These are phyloP conservation scores for Boletellus ananiceps DNA, from an alignment of 768 basidiomycete species.

Conservation along the genomic window DNA sequence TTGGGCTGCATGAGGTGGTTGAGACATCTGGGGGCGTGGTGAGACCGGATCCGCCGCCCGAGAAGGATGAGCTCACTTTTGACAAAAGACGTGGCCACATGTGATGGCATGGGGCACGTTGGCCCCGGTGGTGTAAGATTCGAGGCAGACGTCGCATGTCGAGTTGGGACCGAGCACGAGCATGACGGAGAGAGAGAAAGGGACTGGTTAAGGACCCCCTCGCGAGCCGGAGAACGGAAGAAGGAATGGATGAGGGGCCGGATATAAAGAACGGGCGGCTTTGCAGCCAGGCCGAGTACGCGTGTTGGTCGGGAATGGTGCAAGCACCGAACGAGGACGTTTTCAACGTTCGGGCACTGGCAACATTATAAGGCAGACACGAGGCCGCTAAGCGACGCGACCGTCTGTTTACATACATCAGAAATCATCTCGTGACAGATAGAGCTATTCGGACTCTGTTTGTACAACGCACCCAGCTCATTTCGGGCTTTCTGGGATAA, in stretches of 20 bases:
- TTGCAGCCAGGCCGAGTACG: constrained; percentile 25
- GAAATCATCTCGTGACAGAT: constrained; percentile 16
- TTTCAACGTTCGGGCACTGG: constrained; percentile 18
- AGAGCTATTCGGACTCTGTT: constrained; percentile 20
- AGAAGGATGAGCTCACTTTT: constrained; percentile 31
- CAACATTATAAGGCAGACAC: constrained; percentile 34
- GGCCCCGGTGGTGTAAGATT: constrained; percentile 48
- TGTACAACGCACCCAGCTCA: constrained; percentile 13
- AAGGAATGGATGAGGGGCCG: constrained; percentile 3
- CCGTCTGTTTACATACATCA: constrained; percentile 15
- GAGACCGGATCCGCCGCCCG: not conserved
- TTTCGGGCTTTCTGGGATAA: constrained; percentile 27
- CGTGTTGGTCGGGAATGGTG: constrained; percentile 27
- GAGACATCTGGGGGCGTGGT: constrained; percentile 37
- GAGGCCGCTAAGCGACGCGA: constrained; percentile 34
- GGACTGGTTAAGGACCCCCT: constrained; percentile 35
- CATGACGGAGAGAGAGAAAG: constrained; percentile 41
- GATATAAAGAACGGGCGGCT: constrained; percentile 22
- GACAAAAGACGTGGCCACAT: constrained; percentile 73
- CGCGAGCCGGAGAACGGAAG: not conserved
- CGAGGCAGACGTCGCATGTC: constrained; percentile 73
- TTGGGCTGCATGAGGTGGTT: constrained; percentile 41
- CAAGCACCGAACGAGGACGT: constrained; percentile 21
- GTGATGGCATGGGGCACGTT: constrained; percentile 61
- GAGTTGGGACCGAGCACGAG: constrained; percentile 61